Base-by-base conservation (phyloP, 805 yeast genomes). In the Wickerhamiella hasegawae region DNA sequence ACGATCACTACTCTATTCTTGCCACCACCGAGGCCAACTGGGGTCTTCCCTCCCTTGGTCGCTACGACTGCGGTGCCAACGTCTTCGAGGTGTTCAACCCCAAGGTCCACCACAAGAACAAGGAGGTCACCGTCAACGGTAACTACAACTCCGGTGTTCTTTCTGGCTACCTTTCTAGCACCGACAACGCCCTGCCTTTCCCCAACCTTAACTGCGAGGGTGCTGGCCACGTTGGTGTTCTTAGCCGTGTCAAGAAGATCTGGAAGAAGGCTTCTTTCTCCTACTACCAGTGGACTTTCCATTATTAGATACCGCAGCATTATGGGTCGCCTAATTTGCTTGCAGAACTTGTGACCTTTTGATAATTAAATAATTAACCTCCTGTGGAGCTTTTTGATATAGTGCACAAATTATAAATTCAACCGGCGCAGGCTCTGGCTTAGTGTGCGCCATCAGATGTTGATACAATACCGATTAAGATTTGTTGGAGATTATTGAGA, bases 11-110 rank as follows among this genome's bases (percentile, higher is more conserved):
- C 59, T 61, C 71, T 24, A 62, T 63, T 47, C 42, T 67, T 33
- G 56, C 73, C n/a, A 47, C 71, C 25, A 59, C 63, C 32, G 60
- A 64, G 54, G 68, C 64, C 37, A 68, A 68, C 62, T 68, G 64
- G 68, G 63, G 57, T 39, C 60, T 68, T 38, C 60, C 63, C 27
- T 52, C 61, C 40, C 59, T 68, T 40, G 73, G 73, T 34, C 64
- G 73, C 47, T 55, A 59, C 46, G 72, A 68, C 51, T 61, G 62
- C 43, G 59, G 54, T 35, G 70, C 73, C 33, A 68, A 68, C 45
- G 67, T 68, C 19, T 66, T 66, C 52, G 39, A 53, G 33, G 17
- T 58, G 18, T 58, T 66, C 40, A 68, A 70, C 39, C 43, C 55
- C 43, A 49, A 51, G 41, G 35, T 36, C 38, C 40, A 40, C 45